Conservation (phyloP, 176 grass and related monocot genomes). For the Lolium multiflorum region DNA sequence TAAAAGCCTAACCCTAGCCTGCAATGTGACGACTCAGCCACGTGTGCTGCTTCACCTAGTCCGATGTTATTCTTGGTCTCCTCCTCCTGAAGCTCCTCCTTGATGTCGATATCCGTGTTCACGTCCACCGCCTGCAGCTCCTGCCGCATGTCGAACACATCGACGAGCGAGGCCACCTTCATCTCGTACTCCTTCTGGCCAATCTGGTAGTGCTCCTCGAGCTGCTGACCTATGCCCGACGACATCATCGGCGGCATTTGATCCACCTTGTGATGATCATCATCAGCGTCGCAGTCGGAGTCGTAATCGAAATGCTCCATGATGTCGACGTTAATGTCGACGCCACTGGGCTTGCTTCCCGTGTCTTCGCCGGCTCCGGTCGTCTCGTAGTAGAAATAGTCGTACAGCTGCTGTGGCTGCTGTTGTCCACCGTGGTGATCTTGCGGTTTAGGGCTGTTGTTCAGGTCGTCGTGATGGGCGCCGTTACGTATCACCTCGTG, state of each 20-base stretch:
- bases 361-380: background rate
- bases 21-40: slow-evolving; percentile 54
- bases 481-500: background rate
- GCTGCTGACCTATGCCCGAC: background rate
- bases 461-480: background rate
- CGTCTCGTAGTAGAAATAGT: slow-evolving; percentile 55
- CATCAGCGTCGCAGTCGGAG: background rate
- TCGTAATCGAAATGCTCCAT: slow-evolving; percentile 50
- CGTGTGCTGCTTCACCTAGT: slow-evolving; percentile 6
- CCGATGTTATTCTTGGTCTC: slow-evolving; percentile 1
- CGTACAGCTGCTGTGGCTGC: slow-evolving; percentile 40
- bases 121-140: slow-evolving; percentile 17
- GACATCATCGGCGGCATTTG: background rate
- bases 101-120: slow-evolving; percentile 27
- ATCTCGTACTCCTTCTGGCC: slow-evolving; percentile 38
- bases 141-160: slow-evolving; percentile 40
- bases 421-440: slow-evolving; percentile 32
- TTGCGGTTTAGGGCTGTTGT: slow-evolving; percentile 9
- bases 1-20: slow-evolving; percentile 58
- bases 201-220: slow-evolving; percentile 35
- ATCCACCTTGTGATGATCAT: slow-evolving; percentile 35
- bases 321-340: slow-evolving; percentile 43
- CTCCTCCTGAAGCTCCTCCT: slow-evolving; percentile 30
- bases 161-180: slow-evolving; percentile 46
- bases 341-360: slow-evolving; percentile 20